phyloP scores from a whole-genome alignment of 1,284 basidiomycete genomes.

The Neonothopanus nambi region DNA sequence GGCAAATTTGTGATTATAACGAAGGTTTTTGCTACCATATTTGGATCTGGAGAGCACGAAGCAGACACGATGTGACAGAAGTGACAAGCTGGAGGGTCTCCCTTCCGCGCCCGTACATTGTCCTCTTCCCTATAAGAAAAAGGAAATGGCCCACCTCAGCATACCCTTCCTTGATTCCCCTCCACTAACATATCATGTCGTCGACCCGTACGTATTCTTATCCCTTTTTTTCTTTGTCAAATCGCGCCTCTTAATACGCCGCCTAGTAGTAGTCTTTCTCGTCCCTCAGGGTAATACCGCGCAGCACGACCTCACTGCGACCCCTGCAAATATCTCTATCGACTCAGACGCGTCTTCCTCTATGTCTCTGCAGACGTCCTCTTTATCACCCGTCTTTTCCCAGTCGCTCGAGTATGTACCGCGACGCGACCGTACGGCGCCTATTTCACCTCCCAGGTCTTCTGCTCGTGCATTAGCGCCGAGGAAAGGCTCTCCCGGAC shows the following conservation, averaged over 20 bases:
- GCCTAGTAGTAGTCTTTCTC: neutral
- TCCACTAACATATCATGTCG: neutral
- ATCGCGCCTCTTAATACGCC: neutral
- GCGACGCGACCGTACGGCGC: neutral
- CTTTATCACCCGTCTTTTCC: neutral
- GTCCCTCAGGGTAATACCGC: neutral
- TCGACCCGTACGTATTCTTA: neutral
- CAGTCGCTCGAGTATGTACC: conserved; percentile 7
- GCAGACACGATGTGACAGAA: conserved; percentile 9
- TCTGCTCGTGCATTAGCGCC: conserved; percentile 13
- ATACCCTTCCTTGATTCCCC: neutral
- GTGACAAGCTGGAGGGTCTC: conserved; percentile 9
- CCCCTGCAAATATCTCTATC: neutral
- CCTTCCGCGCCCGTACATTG: conserved; percentile 15
- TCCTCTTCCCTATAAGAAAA: conserved; percentile 8
- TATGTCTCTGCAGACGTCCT: neutral
- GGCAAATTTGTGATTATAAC: conserved; percentile 28
- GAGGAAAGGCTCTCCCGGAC: conserved; percentile 3
- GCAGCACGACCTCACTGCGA: neutral
- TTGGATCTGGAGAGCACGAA: neutral
- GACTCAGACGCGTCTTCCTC: neutral
- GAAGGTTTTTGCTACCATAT: conserved; percentile 26
- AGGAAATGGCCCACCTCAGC: conserved; percentile 1
- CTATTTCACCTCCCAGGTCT: conserved; percentile 1
- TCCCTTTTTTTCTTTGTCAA: neutral